Percentiles rank a stretch among this genome's conserved stretches.
phyloP scores from a whole-genome alignment of 2,329 filamentous ascomycete species.

The Amauroascus niger region DNA sequence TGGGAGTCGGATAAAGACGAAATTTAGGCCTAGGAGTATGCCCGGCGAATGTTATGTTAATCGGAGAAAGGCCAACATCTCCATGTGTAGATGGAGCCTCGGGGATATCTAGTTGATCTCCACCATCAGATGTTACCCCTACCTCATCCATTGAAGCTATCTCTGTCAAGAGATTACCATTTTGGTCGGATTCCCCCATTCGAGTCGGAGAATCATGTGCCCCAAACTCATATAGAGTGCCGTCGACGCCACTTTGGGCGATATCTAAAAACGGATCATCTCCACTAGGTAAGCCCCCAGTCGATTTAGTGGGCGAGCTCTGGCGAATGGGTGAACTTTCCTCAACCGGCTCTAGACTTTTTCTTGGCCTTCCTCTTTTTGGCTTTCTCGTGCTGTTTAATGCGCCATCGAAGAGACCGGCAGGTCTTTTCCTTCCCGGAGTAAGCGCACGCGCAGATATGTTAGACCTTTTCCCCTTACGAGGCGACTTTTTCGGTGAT shows the following conservation, averaged over 20 bases:
- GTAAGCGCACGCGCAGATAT: constrained; percentile 27
- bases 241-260: constrained; percentile 16
- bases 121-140: background rate
- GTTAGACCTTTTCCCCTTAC: constrained; percentile 37
- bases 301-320: constrained; percentile 2
- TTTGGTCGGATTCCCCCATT: background rate
- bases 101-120: constrained; percentile 27
- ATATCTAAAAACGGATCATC: constrained; percentile 27
- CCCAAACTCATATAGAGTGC: background rate
- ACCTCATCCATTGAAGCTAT: background rate
- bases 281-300: constrained; percentile 13
- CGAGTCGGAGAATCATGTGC: background rate
- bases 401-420: constrained; percentile 21
- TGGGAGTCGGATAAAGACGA: constrained; percentile 34
- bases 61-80: constrained; percentile 23
- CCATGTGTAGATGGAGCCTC: constrained; percentile 28
- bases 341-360: constrained; percentile 22
- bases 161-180: background rate
- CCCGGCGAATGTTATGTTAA: constrained; percentile 28
- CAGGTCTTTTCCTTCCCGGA: constrained; percentile 23
- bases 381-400: constrained; percentile 26
- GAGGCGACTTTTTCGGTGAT: constrained; percentile 35
- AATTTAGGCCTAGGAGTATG: constrained; percentile 26
- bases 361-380: constrained; percentile 32
- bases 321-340: constrained; percentile 4